phyloP scores from a whole-genome alignment of 805 yeast species.

The Yarrowia hollandica region DNA sequence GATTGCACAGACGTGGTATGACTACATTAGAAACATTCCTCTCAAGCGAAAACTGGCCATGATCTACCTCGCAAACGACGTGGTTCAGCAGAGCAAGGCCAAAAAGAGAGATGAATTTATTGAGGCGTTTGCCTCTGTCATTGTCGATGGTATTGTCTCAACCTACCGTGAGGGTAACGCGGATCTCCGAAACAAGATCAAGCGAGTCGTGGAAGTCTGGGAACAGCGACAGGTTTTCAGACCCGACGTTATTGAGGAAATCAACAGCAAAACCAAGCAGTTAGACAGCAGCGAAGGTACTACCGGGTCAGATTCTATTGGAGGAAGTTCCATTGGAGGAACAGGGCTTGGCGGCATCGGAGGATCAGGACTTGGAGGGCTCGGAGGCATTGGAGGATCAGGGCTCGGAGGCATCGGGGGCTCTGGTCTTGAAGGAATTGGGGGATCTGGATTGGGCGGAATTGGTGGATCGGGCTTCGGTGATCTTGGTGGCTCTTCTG shows the following conservation, averaged over 20 bases:
- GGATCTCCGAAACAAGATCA: conserved; percentile 54
- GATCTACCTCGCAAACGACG: conserved; percentile 75
- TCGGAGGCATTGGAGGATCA: conserved; percentile 22
- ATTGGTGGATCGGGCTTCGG: conserved; percentile 18
- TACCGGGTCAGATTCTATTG: neutral
- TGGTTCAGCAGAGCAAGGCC: conserved; percentile 74
- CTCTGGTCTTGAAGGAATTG: conserved; percentile 7
- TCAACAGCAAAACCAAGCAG: conserved; percentile 36
- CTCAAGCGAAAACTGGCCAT: conserved; percentile 53
- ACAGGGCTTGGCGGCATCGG: conserved; percentile 29
- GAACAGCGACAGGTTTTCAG: conserved; percentile 56
- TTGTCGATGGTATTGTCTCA: conserved; percentile 43
- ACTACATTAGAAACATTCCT: conserved; percentile 41
- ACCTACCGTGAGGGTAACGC: conserved; percentile 44
- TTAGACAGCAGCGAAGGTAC: neutral
- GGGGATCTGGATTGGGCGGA: conserved; percentile 12
- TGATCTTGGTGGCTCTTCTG: conserved; percentile 11
- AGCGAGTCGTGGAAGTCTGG: conserved; percentile 67
- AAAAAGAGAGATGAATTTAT: conserved; percentile 60
- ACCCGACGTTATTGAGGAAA: conserved; percentile 39
- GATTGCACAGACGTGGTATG: conserved; percentile 56
- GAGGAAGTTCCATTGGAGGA: conserved; percentile 10
- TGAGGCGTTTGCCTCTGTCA: conserved; percentile 51
- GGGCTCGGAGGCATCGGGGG: conserved; percentile 27
- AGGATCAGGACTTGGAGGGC: conserved; percentile 13